phyloP scores from a whole-genome alignment of 164 flowering plant species.

The Magnolia officinalis region DNA sequence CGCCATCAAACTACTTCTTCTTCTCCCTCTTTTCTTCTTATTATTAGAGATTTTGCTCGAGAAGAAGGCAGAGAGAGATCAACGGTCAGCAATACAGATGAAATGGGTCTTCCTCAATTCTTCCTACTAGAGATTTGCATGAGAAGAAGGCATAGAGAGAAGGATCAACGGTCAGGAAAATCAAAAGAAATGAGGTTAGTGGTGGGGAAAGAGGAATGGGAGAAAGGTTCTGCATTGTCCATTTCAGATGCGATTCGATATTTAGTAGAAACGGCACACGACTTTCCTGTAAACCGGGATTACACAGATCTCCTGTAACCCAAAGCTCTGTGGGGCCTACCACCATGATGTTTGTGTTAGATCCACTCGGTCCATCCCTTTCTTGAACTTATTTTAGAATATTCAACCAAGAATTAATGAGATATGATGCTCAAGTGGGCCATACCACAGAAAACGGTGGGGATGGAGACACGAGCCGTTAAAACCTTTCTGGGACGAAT shows the following conservation, averaged over 20 bases:
- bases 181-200: not conserved
- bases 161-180: constrained; percentile 3
- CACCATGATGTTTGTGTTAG: too few relatives aligned
- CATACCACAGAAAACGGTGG: too few relatives aligned
- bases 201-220: not conserved
- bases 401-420: too few relatives aligned
- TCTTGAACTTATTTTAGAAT: too few relatives aligned
- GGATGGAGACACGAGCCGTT: too few relatives aligned
- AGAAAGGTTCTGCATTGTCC: not conserved
- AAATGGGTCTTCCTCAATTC: not conserved
- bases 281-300: too few relatives aligned
- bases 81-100: not conserved
- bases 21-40: not conserved
- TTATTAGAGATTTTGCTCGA: not conserved
- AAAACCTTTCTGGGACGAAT: too few relatives aligned
- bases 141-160: constrained; percentile 14
- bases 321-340: too few relatives aligned
- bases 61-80: constrained; percentile 14
- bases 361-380: too few relatives aligned
- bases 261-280: not conserved
- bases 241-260: constrained; percentile 15
- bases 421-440: too few relatives aligned
- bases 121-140: not conserved
- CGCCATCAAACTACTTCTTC: constrained; percentile 28
- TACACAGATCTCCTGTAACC: too few relatives aligned